These are phyloP conservation scores for Cylindrodendrum hubeiense DNA, from an alignment of 2,329 filamentous ascomycete genomes.

Conservation along the genomic window DNA sequence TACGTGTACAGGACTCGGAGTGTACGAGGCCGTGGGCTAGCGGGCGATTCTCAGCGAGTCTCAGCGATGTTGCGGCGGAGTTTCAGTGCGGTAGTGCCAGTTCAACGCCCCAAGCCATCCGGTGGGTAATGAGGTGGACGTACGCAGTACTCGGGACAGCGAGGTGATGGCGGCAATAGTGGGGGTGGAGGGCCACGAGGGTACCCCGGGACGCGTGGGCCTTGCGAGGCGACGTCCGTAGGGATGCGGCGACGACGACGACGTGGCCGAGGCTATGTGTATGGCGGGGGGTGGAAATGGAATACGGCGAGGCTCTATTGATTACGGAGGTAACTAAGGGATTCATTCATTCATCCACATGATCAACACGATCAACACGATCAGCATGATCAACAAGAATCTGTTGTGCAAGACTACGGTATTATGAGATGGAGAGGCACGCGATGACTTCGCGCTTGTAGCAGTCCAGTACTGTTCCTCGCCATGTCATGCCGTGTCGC, in stretches of 20 bases:
- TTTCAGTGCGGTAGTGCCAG: slow-evolving; percentile 2
- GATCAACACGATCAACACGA: too few relatives aligned
- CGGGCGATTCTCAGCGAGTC: slow-evolving; percentile 1
- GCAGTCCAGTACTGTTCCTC: not conserved
- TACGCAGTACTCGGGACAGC: not conserved
- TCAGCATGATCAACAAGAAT: too few relatives aligned
- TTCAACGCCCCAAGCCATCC: not conserved
- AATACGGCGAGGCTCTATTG: not conserved
- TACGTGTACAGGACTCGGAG: too few relatives aligned
- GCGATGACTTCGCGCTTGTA: not conserved
- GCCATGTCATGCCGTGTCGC: not conserved
- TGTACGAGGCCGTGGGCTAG: too few relatives aligned
- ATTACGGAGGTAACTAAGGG: too few relatives aligned
- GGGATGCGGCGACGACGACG: not conserved
- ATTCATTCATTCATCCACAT: too few relatives aligned
- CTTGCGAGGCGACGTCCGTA: not conserved
- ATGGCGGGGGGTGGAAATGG: not conserved
- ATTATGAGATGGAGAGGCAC: not conserved
- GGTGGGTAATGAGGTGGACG: too few relatives aligned
- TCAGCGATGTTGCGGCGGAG: slow-evolving; percentile 9
- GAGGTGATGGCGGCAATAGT: not conserved
- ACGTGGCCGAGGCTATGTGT: not conserved
- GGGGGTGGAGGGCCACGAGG: not conserved
- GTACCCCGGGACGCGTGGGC: not conserved
- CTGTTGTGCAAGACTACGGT: too few relatives aligned